These are phyloP conservation scores for Salix arbutifolia DNA, from an alignment of 345 rosid genomes.

Conservation along the genomic window DNA sequence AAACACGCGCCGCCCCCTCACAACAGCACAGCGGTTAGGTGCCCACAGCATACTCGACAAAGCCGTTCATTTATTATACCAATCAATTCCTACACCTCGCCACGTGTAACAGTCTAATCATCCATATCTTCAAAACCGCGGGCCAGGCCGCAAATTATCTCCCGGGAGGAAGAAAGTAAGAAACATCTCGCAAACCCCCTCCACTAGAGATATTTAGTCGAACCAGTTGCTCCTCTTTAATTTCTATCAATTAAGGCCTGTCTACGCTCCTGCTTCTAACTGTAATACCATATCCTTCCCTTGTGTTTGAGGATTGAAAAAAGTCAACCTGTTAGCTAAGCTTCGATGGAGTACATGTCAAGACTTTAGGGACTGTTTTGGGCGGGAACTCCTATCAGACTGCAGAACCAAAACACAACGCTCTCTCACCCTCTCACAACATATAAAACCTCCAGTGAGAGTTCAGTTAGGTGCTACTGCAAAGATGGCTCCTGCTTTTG, in stretches of 20 bases:
- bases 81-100: neutral
- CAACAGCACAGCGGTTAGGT: no score
- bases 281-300: no score
- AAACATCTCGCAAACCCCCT: no score
- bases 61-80: neutral
- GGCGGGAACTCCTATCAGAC: neutral
- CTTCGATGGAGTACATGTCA: neutral
- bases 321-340: no score
- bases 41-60: neutral
- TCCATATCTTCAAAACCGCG: neutral
- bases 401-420: neutral
- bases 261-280: neutral
- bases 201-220: neutral
- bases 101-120: neutral
- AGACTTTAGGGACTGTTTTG: neutral
- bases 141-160: neutral
- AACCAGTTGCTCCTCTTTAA: neutral
- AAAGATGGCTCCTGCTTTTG: constrained; percentile 61
- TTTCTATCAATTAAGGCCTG: neutral
- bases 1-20: no score
- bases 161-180: neutral
- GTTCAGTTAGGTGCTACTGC: neutral
- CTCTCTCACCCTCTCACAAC: neutral
- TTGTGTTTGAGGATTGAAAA: no score
- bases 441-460: neutral